These are phyloP conservation scores for Coemansia sp. DNA, from an alignment of 192 early-diverging fungal genomes.

Conservation along the genomic window DNA sequence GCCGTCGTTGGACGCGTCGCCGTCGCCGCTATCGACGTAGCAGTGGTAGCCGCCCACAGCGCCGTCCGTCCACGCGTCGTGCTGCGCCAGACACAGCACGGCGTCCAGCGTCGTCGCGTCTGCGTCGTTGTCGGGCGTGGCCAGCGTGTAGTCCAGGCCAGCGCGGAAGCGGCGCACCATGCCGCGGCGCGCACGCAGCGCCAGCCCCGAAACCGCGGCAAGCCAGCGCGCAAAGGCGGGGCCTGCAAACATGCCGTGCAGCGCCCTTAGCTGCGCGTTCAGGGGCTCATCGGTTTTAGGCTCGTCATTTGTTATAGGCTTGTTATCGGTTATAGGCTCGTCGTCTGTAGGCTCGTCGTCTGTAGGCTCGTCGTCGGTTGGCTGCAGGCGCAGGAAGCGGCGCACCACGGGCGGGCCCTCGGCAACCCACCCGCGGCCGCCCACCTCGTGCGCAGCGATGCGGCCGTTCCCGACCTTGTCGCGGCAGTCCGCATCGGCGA, in stretches of 20 bases:
- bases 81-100: constrained; percentile 58
- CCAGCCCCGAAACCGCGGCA: constrained; percentile 54
- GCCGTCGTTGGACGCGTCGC: constrained; percentile 65
- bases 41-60: constrained; percentile 75
- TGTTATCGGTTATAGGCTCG: too few relatives aligned
- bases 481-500: constrained; percentile 46
- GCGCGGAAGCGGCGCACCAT: constrained; percentile 71
- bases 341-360: too few relatives aligned
- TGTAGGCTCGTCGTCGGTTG: constrained; percentile 3
- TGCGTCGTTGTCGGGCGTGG: constrained; percentile 54
- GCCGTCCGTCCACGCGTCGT: constrained; percentile 57
- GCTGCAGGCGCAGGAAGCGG: constrained; percentile 59
- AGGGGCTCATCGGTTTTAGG: too few relatives aligned
- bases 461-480: constrained; percentile 43
- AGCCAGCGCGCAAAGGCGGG: constrained; percentile 63
- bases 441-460: constrained; percentile 61
- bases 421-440: constrained; percentile 58
- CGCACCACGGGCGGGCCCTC: constrained; percentile 64
- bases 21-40: constrained; percentile 68
- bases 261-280: constrained; percentile 24
- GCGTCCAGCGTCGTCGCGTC: constrained; percentile 58
- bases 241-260: constrained; percentile 14
- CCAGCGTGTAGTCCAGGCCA: constrained; percentile 81
- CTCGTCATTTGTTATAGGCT: too few relatives aligned
- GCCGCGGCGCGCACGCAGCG: constrained; percentile 46